Conservation (phyloP, 306 rosid species). For the Lathyrus oleraceus region DNA sequence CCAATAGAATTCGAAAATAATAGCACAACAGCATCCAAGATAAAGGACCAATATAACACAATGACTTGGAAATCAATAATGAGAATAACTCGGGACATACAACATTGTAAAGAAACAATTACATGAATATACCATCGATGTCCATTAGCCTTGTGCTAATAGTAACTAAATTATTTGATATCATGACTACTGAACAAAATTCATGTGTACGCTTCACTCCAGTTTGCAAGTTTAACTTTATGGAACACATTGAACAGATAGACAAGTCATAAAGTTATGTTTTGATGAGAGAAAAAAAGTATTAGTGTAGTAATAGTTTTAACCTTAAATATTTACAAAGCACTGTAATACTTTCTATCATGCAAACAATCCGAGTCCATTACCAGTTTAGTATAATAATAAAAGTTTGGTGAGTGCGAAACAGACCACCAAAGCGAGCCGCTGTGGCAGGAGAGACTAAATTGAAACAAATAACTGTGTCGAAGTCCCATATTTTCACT, state of each 20-base stretch:
- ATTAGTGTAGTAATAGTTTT: neutral
- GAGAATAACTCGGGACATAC: neutral
- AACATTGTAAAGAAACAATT: neutral
- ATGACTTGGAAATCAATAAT: neutral
- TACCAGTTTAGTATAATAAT: too few relatives aligned
- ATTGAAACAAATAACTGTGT: neutral
- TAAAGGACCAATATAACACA: too few relatives aligned
- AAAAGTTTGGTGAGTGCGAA: neutral
- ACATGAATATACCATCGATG: neutral
- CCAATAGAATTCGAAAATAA: slow-evolving; percentile 11
- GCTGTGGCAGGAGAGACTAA: neutral
- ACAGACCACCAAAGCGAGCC: neutral
- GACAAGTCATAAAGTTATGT: neutral
- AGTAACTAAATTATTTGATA: neutral
- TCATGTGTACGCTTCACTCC: neutral
- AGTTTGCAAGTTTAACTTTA: neutral
- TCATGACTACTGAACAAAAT: neutral
- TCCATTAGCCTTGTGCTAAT: neutral
- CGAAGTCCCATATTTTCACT: neutral
- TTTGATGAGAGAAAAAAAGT: neutral
- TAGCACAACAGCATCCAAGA: neutral
- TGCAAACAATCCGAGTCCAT: neutral
- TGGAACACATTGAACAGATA: neutral
- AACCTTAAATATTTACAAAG: neutral
- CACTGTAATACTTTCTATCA: neutral